Percentiles rank a stretch among this genome's conserved stretches.
These are phyloP conservation scores for Diaporthe caulivora DNA, from an alignment of 2,329 filamentous ascomycete species.

Conservation along the genomic window DNA sequence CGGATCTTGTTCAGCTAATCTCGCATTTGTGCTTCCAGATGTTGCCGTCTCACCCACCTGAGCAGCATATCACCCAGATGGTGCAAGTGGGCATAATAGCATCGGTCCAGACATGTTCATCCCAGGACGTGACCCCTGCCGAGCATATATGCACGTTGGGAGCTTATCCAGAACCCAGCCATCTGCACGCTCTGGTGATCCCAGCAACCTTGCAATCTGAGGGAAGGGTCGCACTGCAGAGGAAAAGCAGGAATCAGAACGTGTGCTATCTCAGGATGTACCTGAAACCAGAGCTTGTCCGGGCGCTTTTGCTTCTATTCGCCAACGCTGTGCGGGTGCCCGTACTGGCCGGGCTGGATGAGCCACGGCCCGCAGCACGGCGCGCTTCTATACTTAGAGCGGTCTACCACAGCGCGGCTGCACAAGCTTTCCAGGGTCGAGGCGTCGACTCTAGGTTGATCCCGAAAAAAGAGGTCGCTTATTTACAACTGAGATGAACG, in stretches of 20 bases:
- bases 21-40: not conserved
- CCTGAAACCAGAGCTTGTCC: not conserved
- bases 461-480: not conserved
- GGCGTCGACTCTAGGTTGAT: not conserved
- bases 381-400: constrained; percentile 31
- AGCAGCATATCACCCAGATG: not conserved
- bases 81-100: not conserved
- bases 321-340: not conserved
- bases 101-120: constrained; percentile 2
- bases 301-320: not conserved
- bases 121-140: constrained; percentile 12
- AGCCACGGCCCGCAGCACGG: constrained; percentile 12
- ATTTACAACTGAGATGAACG: not conserved
- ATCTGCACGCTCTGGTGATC: not conserved
- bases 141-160: not conserved
- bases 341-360: not conserved
- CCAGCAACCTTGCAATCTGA: not conserved
- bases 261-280: not conserved
- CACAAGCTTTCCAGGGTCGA: constrained; percentile 23
- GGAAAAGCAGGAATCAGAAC: not conserved
- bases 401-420: not conserved
- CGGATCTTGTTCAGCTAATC: not conserved
- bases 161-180: constrained; percentile 4
- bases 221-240: constrained; percentile 7
- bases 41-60: not conserved